Conservation (phyloP, 495 filamentous ascomycete genomes). For the Glarea lozoyensis region DNA sequence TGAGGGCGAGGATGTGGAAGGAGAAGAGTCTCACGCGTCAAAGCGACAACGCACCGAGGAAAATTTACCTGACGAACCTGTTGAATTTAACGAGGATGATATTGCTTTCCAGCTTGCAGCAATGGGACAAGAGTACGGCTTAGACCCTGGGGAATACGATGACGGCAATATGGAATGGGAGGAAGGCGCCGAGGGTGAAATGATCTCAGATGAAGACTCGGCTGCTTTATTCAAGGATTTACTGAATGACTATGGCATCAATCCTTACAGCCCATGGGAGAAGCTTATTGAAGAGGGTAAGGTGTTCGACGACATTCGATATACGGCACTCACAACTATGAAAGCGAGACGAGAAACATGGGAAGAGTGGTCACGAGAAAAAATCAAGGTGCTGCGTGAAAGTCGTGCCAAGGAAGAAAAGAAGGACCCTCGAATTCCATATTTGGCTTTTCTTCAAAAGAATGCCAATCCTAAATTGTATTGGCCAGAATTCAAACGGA, state of each 20-base stretch:
- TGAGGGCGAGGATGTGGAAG: conserved; percentile 25
- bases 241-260: conserved; percentile 71
- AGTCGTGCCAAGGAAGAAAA: conserved; percentile 69
- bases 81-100: conserved; percentile 94
- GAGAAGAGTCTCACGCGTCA: conserved; percentile 35
- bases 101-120: conserved; percentile 84
- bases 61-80: conserved; percentile 39
- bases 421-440: conserved; percentile 77
- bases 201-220: conserved; percentile 59
- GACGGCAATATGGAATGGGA: conserved; percentile 56
- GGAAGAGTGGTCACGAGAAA: conserved; percentile 68
- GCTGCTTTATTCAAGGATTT: conserved; percentile 75
- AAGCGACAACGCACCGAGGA: conserved; percentile 64
- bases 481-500: conserved; percentile 93
- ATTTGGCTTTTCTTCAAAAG: conserved; percentile 71
- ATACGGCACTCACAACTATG: conserved; percentile 73
- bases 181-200: conserved; percentile 58
- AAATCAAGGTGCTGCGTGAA: conserved; percentile 61
- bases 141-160: conserved; percentile 63
- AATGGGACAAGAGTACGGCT: conserved; percentile 45
- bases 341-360: conserved; percentile 73
- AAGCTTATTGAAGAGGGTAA: conserved; percentile 72
- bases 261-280: conserved; percentile 89
- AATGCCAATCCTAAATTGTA: conserved; percentile 83
- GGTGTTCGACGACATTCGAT: conserved; percentile 77